phyloP scores from a whole-genome alignment of 2,329 filamentous ascomycete species.

The Cercospora nicotianae region DNA sequence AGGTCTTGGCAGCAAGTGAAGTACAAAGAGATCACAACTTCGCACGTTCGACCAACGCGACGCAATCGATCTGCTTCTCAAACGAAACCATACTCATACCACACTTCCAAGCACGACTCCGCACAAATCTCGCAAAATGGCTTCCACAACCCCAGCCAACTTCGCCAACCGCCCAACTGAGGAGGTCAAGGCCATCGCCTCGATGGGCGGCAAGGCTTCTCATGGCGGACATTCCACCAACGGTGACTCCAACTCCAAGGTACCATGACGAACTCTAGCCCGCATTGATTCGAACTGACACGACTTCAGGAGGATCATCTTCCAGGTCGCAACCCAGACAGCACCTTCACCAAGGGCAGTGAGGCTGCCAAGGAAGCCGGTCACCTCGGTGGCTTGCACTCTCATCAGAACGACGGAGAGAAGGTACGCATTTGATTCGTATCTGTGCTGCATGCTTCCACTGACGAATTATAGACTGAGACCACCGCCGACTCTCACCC shows the following conservation, averaged over 20 bases:
- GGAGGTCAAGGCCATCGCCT: constrained; percentile 51
- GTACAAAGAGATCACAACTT: not conserved
- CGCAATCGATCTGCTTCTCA: not conserved
- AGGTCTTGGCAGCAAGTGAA: constrained; percentile 3
- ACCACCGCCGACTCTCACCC: not conserved
- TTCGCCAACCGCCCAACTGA: constrained; percentile 55
- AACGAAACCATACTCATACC: not conserved
- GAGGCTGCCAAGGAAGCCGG: constrained; percentile 29
- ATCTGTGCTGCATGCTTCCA: not conserved
- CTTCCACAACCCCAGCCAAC: constrained; percentile 47
- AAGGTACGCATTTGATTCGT: not conserved
- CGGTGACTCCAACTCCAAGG: not conserved
- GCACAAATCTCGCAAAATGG: constrained; percentile 1
- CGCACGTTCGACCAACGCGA: not conserved
- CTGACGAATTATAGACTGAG: not conserved
- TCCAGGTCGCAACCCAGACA: constrained; percentile 32
- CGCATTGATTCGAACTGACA: not conserved
- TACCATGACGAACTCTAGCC: not conserved
- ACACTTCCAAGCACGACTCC: not conserved
- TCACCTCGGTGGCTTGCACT: constrained; percentile 28
- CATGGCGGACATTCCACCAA: constrained; percentile 7
- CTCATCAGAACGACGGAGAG: constrained; percentile 7
- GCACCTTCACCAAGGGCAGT: constrained; percentile 29
- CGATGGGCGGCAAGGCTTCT: constrained; percentile 50
- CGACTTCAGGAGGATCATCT: constrained; percentile 7